phyloP scores from a whole-genome alignment of 1,284 basidiomycete genomes.

The Melampsora abietis-canadensis region DNA sequence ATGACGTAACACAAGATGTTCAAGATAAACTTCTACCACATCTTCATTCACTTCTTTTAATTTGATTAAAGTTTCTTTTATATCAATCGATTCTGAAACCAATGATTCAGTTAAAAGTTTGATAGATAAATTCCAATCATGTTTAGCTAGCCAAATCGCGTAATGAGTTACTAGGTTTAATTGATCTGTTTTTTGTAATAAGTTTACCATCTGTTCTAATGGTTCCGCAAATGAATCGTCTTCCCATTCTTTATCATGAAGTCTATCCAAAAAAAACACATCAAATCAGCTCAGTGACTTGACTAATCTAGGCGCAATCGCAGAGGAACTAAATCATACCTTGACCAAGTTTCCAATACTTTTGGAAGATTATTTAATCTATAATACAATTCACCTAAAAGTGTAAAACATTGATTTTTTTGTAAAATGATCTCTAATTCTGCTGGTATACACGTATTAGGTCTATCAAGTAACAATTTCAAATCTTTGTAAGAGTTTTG shows the following conservation, averaged over 20 bases:
- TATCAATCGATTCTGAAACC: constrained; percentile 16
- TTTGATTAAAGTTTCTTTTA: constrained; percentile 7
- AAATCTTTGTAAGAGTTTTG: constrained; percentile 58
- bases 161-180: constrained; percentile 66
- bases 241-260: constrained; percentile 67
- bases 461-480: constrained; percentile 62
- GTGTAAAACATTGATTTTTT: constrained; percentile 61
- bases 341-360: constrained; percentile 67
- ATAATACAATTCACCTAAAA: constrained; percentile 65
- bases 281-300: constrained; percentile 19
- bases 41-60: constrained; percentile 24
- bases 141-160: constrained; percentile 73
- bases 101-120: constrained; percentile 56
- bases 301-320: not conserved
- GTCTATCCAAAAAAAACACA: constrained; percentile 56
- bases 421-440: constrained; percentile 67
- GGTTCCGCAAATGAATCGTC: constrained; percentile 69
- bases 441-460: constrained; percentile 61
- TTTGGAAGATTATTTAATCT: constrained; percentile 62
- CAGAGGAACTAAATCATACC: constrained; percentile 58
- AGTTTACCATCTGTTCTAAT: constrained; percentile 63
- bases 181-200: constrained; percentile 65
- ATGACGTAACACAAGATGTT: constrained; percentile 25
- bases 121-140: constrained; percentile 67
- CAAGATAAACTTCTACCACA: constrained; percentile 23